Conservation (phyloP, 2,329 filamentous ascomycete species). For the Daldinia sp. region DNA sequence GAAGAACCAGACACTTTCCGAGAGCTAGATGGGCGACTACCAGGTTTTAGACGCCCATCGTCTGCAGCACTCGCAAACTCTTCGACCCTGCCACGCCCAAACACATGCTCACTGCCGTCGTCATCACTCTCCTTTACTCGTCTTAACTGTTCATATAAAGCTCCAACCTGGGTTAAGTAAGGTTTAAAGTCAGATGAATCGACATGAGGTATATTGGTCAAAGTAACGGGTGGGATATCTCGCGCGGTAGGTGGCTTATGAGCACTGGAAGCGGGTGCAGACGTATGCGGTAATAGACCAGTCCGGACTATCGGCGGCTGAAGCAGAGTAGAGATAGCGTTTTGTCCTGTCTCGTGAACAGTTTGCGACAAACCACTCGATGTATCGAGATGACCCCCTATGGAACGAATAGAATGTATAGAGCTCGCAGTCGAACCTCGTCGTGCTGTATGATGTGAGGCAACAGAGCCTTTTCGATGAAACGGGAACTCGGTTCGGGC, state of each 20-base stretch:
- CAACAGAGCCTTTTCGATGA: slow-evolving; percentile 64
- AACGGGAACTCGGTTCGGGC: slow-evolving; percentile 69
- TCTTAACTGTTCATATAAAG: slow-evolving; percentile 88
- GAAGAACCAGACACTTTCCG: slow-evolving; percentile 61
- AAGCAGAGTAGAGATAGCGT: slow-evolving; percentile 95
- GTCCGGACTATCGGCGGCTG: slow-evolving; percentile 91
- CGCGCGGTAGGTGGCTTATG: slow-evolving; percentile 86
- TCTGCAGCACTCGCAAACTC: slow-evolving; percentile 53
- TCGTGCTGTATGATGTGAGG: slow-evolving; percentile 65
- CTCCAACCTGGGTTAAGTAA: slow-evolving; percentile 87
- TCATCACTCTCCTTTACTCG: slow-evolving; percentile 83
- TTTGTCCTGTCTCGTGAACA: slow-evolving; percentile 80
- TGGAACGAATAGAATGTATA: slow-evolving; percentile 77
- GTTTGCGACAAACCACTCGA: slow-evolving; percentile 68
- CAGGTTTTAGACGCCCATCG: slow-evolving; percentile 63
- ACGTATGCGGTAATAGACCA: slow-evolving; percentile 82
- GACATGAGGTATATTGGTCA: slow-evolving; percentile 88
- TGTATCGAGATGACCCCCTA: slow-evolving; percentile 85
- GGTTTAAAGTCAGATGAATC: slow-evolving; percentile 83
- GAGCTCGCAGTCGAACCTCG: slow-evolving; percentile 90
- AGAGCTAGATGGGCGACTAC: slow-evolving; percentile 54
- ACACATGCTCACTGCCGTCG: slow-evolving; percentile 62
- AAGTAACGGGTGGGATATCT: slow-evolving; percentile 92
- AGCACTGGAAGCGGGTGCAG: slow-evolving; percentile 74
- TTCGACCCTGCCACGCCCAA: slow-evolving; percentile 58